Conservation (phyloP, 2,329 filamentous ascomycete species). For the Spiromastix sp. region DNA sequence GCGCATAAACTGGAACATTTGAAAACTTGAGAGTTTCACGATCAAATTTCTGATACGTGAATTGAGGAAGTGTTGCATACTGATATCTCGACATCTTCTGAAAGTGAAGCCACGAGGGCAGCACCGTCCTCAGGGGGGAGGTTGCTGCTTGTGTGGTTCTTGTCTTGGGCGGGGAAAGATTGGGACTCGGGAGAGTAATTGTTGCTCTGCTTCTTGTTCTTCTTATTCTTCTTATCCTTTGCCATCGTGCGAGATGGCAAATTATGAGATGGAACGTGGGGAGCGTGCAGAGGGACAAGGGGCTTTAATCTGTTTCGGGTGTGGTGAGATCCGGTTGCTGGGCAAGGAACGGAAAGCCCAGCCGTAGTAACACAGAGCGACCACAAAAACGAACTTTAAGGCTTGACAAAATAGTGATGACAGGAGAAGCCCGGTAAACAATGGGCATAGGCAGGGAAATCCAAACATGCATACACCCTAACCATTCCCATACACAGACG, state of each 20-base stretch:
- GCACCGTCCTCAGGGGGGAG: slow-evolving; percentile 19
- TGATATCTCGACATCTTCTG: slow-evolving; percentile 28
- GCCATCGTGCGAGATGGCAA: slow-evolving; percentile 26
- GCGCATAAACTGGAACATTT: slow-evolving; percentile 25
- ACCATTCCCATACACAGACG: too few relatives aligned
- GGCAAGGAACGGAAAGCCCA: too few relatives aligned
- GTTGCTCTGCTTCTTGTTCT: slow-evolving; percentile 26
- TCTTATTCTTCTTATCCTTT: slow-evolving; percentile 23
- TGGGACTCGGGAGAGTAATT: slow-evolving; percentile 19
- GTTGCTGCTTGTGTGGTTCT: slow-evolving; percentile 18
- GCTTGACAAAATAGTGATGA: slow-evolving; percentile 6
- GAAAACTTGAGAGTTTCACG: slow-evolving; percentile 26
- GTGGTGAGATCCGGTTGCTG: too few relatives aligned
- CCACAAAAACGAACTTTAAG: not conserved
- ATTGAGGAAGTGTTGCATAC: slow-evolving; percentile 35
- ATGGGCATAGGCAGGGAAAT: slow-evolving; percentile 4
- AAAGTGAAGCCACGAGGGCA: slow-evolving; percentile 20
- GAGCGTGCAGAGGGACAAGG: slow-evolving; percentile 4
- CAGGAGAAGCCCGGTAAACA: slow-evolving; percentile 3
- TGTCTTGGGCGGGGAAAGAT: slow-evolving; percentile 9
- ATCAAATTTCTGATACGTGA: slow-evolving; percentile 34
- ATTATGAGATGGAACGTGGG: not conserved
- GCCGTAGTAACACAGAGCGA: slow-evolving; percentile 10
- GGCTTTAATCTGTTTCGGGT: too few relatives aligned
- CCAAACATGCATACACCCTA: too few relatives aligned